Evolutionary conservation across 306 rosid species (phyloP).

Genomic region (Chamaecrista fasciculata): DNA sequence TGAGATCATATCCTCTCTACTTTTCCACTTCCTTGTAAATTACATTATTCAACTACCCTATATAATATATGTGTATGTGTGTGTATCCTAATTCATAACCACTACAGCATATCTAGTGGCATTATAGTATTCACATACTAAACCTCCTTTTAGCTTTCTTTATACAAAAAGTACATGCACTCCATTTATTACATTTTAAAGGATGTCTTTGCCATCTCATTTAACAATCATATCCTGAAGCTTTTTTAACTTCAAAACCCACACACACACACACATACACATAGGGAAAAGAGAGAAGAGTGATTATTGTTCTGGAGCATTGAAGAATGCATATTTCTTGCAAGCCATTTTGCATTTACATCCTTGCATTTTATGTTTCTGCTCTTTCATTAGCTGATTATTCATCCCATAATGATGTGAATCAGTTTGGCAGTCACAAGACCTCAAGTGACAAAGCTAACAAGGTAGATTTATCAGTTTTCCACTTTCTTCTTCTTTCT

Average conservation of each 20-base stretch:
- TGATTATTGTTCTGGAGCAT: constrained; percentile 1
- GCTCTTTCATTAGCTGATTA: constrained; percentile 50
- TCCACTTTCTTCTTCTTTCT: not conserved
- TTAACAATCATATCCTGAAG: constrained; percentile 38
- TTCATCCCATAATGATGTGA: constrained; percentile 44
- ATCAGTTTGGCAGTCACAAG: constrained; percentile 39
- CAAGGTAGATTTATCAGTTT: constrained; percentile 46
- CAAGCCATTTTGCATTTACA: constrained; percentile 28
- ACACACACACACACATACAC: constrained; percentile 26
- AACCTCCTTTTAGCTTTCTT: constrained; percentile 38
- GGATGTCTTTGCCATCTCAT: constrained; percentile 33
- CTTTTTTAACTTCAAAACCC: constrained; percentile 35
- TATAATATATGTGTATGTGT: no score
- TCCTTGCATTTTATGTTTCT: constrained; percentile 44
- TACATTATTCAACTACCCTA: constrained; percentile 30
- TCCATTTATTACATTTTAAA: constrained; percentile 39
- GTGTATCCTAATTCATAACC: no score
- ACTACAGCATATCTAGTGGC: not conserved
- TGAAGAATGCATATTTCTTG: constrained; percentile 54
- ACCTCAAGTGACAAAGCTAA: constrained; percentile 33
- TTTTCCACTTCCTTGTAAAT: constrained; percentile 17
- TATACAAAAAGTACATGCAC: constrained; percentile 39
- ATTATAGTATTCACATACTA: constrained; percentile 23
- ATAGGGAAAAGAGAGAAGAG: not conserved
- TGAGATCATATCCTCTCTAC: constrained; percentile 16